Evolutionary conservation across 345 rosid genomes (phyloP).

Genomic region (Citrus australasica): DNA sequence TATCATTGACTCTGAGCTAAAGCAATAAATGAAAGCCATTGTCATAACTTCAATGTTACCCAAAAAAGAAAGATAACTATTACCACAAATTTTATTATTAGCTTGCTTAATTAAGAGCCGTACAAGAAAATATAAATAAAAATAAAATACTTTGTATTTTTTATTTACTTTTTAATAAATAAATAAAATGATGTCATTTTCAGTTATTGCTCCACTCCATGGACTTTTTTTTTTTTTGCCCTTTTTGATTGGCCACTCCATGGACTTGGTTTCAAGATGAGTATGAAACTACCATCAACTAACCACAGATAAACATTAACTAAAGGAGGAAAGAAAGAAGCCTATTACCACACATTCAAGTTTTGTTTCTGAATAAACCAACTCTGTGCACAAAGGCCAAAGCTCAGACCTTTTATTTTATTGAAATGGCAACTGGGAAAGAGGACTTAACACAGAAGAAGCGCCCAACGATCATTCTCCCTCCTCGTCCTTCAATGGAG

Average conservation of each 20-base stretch:
- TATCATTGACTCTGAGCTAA: too few relatives aligned
- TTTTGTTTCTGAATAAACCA: not conserved
- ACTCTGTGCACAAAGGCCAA: not conserved
- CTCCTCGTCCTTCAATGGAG: constrained; percentile 58
- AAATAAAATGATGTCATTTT: not conserved
- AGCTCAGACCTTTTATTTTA: not conserved
- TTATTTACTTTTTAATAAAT: too few relatives aligned
- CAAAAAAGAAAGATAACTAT: too few relatives aligned
- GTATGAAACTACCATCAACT: constrained; percentile 21
- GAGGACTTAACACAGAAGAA: constrained; percentile 24
- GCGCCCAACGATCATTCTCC: constrained; percentile 72
- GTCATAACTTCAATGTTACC: too few relatives aligned
- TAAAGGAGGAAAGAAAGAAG: not conserved
- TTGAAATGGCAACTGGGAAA: constrained; percentile 45
- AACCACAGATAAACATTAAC: not conserved
- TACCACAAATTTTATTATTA: too few relatives aligned
- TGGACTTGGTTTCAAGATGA: constrained; percentile 24
- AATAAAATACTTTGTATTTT: not conserved
- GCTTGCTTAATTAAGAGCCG: not conserved
- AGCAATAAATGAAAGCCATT: too few relatives aligned
- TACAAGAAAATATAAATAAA: not conserved
- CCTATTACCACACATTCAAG: not conserved
- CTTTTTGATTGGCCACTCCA: not conserved
- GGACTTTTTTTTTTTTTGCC: not conserved
- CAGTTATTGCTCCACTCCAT: constrained; percentile 3